Evolutionary conservation across 495 filamentous ascomycete species (phyloP).

Genomic region (Haplographium delicatum): DNA sequence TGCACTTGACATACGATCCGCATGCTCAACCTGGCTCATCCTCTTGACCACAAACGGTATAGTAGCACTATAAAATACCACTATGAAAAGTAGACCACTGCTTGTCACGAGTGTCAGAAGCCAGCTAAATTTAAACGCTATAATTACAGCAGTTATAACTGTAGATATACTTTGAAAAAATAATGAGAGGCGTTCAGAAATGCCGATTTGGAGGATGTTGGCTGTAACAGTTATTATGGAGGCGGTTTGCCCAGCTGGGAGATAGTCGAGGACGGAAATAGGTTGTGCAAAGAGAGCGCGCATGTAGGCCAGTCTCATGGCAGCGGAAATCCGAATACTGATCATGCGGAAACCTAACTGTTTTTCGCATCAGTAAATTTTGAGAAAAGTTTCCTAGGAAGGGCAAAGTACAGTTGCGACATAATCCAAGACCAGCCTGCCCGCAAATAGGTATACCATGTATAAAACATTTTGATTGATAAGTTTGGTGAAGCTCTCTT

Average conservation of each 20-base stretch:
- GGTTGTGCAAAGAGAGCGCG: conserved; percentile 46
- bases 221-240: conserved; percentile 59
- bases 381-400: too few relatives aligned
- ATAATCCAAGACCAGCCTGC: conserved; percentile 51
- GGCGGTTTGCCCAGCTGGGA: conserved; percentile 47
- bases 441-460: conserved; percentile 59
- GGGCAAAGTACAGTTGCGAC: conserved; percentile 38
- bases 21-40: conserved; percentile 48
- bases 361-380: background rate
- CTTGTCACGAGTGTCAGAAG: conserved; percentile 53
- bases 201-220: conserved; percentile 59
- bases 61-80: conserved; percentile 45
- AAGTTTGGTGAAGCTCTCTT: conserved; percentile 27
- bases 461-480: conserved; percentile 39
- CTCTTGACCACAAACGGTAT: conserved; percentile 53
- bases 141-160: conserved; percentile 43
- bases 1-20: conserved; percentile 52
- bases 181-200: conserved; percentile 54
- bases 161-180: conserved; percentile 49
- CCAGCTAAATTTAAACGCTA: conserved; percentile 56
- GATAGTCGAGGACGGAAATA: conserved; percentile 47
- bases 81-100: conserved; percentile 50
- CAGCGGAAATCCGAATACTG: conserved; percentile 48
- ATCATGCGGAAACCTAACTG: conserved; percentile 46
- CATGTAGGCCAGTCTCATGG: conserved; percentile 46